Evolutionary conservation across 306 rosid genomes (phyloP), one percentile per base, ranked within the genome.

Genomic region (Glycine tomentella): DNA sequence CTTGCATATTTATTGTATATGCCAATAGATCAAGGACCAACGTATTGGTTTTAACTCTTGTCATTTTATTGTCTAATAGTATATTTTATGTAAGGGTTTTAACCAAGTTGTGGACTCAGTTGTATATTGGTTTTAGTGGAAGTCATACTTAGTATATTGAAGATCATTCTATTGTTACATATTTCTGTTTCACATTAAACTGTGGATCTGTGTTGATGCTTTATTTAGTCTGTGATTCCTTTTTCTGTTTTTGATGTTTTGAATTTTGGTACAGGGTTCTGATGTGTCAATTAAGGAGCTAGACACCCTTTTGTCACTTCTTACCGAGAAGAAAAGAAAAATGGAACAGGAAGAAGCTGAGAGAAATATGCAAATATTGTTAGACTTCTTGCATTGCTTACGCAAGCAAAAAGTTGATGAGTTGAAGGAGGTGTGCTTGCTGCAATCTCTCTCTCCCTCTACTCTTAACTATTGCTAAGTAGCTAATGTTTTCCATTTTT

Each of bases 301-400:
- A 16, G 97, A 95, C 87, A 82, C 87, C 76, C 93, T 95, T 74
- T 85, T 95, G 88, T 79, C 80, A 52, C 89, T 95, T 69, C 92
- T 95, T 69, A 62, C 94, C 4, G 98, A 95, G 79, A 95, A 93
- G 88, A 95, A 93, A 90, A 90, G 94, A 86, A 95, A 95, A 88
- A 95, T 93, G 97, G 97, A 95, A 81, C 99, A 95, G 85, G 99
- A 95, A 86, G 98, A 93, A 85, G 94, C 99, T 5, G 97, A 91
- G 82, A 89, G 94, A 93, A 95, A 95, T 81, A 90, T 95, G 99
- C 95, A 95, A 84, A 92, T 95, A 74, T 82, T 95, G 83, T 80
- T 92, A 5, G 98, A 93, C 74, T 95, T 95, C 88, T 87, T 95
- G 90, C 89, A 90, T 84, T 90, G 96, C 84, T 84, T 93, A 75